Evolutionary conservation across 768 basidiomycete genomes (phyloP), one percentile per base, ranked within the genome.

Genomic region (Heimioporus sp.): DNA sequence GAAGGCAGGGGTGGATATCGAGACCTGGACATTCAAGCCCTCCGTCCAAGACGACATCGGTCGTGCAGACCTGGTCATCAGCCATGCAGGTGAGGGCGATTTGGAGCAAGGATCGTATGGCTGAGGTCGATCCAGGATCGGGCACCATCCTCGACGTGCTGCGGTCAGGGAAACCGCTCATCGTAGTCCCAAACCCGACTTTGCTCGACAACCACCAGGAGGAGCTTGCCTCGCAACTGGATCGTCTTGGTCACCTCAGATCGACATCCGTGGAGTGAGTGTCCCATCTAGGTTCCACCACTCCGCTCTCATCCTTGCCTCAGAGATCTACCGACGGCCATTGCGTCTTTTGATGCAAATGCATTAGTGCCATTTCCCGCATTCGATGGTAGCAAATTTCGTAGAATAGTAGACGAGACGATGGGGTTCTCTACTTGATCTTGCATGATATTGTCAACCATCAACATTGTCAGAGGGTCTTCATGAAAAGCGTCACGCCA

Each of bases 101-200:
- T 45, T 24, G 31, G 52, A 30, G 19, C 38, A 24, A 34, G 7
- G 34, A 32, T 35, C 39, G 4, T 10, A 42, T 43, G 31, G 16
- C 41, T 56, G 31, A 57, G 48, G 16, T 48, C 38, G 39, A 38
- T 37, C 45, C 52, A 98, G 96, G 96, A 47, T 88, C 96, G 19
- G 96, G 96, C 11, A 97, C 96, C 5, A 94, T 98, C 61, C 78
- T 98, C 30, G 91, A 96, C 41, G 91, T 86, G 10, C 74, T 98
- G 43, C 77, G 93, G 31, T 73, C 81, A 45, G 76, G 78, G 43
- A 92, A 88, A 62, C 80, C 82, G 8, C 73, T 99, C 57, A 86
- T 99, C 56, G 87, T 90, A 5, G 85, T 97, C 3, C 94, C 94
- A 11, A 99, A 99, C 67, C 74, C 85, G 39, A 87, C 90, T 0